Conservation (phyloP, 192 early-diverging fungal species). For the Gonapodya prolifera region DNA sequence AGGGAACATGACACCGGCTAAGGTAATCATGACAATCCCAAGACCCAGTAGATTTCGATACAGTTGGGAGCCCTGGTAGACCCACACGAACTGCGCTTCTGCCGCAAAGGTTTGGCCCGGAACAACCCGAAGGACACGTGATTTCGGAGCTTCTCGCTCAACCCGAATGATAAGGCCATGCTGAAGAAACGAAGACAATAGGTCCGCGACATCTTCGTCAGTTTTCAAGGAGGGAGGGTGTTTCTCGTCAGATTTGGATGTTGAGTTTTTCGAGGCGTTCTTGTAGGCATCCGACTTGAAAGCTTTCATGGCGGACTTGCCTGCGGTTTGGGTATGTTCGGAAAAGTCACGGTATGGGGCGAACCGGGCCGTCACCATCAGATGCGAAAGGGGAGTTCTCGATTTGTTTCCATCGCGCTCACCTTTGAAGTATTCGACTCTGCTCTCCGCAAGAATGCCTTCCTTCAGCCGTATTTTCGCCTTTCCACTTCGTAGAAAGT, state of each 20-base stretch:
- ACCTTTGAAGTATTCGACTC: constrained; percentile 90
- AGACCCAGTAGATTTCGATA: constrained; percentile 63
- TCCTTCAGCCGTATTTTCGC: constrained; percentile 66
- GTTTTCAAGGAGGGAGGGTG: constrained; percentile 32
- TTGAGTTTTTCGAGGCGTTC: constrained; percentile 18
- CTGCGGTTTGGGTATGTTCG: no score
- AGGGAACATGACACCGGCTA: constrained; percentile 95
- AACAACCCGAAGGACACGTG: constrained; percentile 29
- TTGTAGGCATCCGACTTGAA: constrained; percentile 40
- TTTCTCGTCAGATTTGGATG: neutral
- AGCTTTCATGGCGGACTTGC: constrained; percentile 57
- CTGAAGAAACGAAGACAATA: constrained; percentile 49
- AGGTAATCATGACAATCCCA: constrained; percentile 60
- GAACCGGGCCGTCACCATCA: no score
- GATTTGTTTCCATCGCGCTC: no score
- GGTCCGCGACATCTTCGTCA: constrained; percentile 45
- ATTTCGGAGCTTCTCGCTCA: constrained; percentile 38
- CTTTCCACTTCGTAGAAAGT: constrained; percentile 62
- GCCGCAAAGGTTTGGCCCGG: constrained; percentile 56
- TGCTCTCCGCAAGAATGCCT: constrained; percentile 76
- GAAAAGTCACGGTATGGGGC: no score
- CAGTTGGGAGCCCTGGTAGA: constrained; percentile 83
- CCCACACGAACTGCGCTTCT: constrained; percentile 82
- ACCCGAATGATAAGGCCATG: constrained; percentile 68
- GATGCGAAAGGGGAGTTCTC: no score